Evolutionary conservation across 1,284 basidiomycete species (phyloP), one percentile per base, ranked within the genome.

Genomic region (Fomitiporia mediterranea): DNA sequence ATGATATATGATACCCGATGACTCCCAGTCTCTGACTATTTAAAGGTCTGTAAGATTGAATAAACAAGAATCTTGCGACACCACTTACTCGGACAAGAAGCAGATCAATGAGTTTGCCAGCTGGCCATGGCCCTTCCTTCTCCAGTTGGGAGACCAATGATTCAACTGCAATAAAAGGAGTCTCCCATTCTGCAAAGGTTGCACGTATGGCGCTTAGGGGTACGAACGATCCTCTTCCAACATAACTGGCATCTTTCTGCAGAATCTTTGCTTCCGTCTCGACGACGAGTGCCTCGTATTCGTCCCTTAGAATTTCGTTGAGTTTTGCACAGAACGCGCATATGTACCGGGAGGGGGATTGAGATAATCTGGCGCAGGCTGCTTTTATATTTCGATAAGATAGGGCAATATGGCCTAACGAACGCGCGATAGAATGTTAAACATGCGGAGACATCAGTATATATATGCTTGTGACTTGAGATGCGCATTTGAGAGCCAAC

Each of bases 161-260:
- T 40, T 79, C 75, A 17, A 94, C 76, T 2, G 87, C 80, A 17
- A 81, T 78, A 48, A 94, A 74, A 15, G 90, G 91, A 7, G 86
- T 84, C 63, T 91, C 87, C 92, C 92, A 94, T 66, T 81, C 80
- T 19, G 88, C 79, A 67, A 94, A 94, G 4, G 80, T 81, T 2
- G 92, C 89, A 47, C 88, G 81, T 51, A 94, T 72, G 4, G 85
- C 84, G 0, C 91, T 89, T 28, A 94, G 73, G 0, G 91, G 91
- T 2, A 94, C 91, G 66, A 89, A 92, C 4, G 85, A 84, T 40
- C 87, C 82, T 55, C 75, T 77, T 55, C 82, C 80, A 35, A 94
- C 91, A 19, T 92, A 76, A 52, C 74, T 76, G 5, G 82, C 74
- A 65, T 94, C 89, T 51, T 83, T 80, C 38, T 72, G 73, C 34